Conservation (phyloP, 208 protist species). For the Leishmania tarentolae region DNA sequence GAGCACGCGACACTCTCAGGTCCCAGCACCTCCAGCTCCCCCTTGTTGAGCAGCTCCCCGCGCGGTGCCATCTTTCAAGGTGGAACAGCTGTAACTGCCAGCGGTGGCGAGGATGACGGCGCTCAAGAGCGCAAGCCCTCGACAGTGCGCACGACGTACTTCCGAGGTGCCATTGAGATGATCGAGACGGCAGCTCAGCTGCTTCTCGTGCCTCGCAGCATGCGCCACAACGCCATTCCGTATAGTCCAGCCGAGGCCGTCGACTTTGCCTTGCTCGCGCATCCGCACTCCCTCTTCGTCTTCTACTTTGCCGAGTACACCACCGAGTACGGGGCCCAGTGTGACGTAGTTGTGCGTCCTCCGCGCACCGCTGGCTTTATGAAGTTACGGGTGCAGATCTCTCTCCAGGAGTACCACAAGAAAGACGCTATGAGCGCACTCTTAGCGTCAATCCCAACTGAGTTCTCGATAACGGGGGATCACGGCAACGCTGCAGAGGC, state of each 20-base stretch:
- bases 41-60: constrained; percentile 8
- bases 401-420: constrained; percentile 61
- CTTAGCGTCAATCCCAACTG: constrained; percentile 16
- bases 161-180: constrained; percentile 62
- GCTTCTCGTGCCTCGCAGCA: constrained; percentile 40
- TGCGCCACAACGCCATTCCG: constrained; percentile 45
- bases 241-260: constrained; percentile 80
- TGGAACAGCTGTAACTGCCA: background rate
- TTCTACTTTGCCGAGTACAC: constrained; percentile 91
- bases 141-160: constrained; percentile 60
- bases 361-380: constrained; percentile 55
- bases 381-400: constrained; percentile 60
- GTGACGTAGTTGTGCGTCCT: constrained; percentile 77
- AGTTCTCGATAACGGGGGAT: constrained; percentile 12
- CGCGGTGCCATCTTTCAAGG: constrained; percentile 4
- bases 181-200: constrained; percentile 74
- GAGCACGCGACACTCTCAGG: constrained; percentile 12
- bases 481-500: background rate
- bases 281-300: constrained; percentile 79
- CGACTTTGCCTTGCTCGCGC: constrained; percentile 75
- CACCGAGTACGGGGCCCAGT: constrained; percentile 57
- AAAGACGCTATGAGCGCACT: constrained; percentile 24
- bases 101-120: constrained; percentile 14
- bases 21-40: constrained; percentile 8
- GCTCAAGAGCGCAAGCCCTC: constrained; percentile 31